Base-by-base conservation (phyloP, 768 basidiomycete genomes). In the Podaxis sp. region DNA sequence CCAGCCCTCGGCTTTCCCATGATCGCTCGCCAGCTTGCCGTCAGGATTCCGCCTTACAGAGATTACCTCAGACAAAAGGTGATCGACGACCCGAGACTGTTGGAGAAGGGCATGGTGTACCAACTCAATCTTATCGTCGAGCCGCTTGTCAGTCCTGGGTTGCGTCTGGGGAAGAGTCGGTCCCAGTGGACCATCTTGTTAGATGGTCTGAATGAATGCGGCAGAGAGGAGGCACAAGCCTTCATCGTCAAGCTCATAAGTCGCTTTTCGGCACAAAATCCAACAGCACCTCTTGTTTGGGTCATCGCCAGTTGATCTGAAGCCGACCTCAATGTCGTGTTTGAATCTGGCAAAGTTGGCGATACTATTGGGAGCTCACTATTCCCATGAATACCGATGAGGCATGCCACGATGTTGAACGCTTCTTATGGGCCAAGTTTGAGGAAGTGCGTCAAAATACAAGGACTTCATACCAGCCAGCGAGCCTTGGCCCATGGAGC, bases 131-230 rank as follows among this genome's bases (percentile, higher is more conserved):
- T 51, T 4, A 49, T 59, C 33, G 58, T 36, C n/a, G n/a, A 59
- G 33, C 48, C 58, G 19, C 38, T 59, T 15, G 8, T 19, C 13
- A 36, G 7, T 4, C 33, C 11, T 12, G 12, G 3, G 4, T 40
- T 40, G 39, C 24, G 33, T 3, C 19, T 22, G 8, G 17, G 24
- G 13, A 26, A 30, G 11, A 28, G n/a, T n/a, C 28, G 28, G 24
- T 2, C 2, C 9, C 19, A 8, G 19, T 51, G 58, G 46, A 9
- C 19, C 0, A 51, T 59, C 19, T 19, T 59, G n/a, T 38, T 52
- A 8, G 58, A 59, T 39, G 58, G 58, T 3, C 48, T 59, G 1
- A 48, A 59, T 24, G 48, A 59, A 39, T 59, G 58, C 48, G 9
- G 39, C 4, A 48, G 58, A 8, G 30, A 59, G n/a, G 48, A 49